These are phyloP conservation scores for Azolla pinnata DNA, from an alignment of 75 land plant genomes.

Conservation along the genomic window DNA sequence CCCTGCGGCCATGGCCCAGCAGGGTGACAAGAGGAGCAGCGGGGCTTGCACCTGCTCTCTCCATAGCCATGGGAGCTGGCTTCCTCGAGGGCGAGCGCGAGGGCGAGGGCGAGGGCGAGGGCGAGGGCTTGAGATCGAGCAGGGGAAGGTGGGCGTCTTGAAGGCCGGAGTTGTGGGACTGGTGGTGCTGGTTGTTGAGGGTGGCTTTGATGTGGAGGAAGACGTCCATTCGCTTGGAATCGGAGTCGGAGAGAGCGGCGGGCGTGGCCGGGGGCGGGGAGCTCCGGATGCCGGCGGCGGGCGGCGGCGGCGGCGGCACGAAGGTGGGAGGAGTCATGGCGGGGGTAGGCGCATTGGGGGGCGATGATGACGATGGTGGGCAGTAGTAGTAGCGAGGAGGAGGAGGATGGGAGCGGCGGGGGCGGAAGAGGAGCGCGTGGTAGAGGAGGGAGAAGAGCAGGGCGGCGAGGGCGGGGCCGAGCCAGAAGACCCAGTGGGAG, in stretches of 20 bases:
- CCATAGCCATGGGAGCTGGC: background rate
- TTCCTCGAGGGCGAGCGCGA: too few relatives aligned
- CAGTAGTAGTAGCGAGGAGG: too few relatives aligned
- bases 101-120: too few relatives aligned
- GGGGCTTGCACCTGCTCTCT: too few relatives aligned
- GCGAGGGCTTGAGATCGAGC: background rate
- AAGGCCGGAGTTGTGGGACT: background rate
- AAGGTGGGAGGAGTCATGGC: background rate
- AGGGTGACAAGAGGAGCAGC: too few relatives aligned
- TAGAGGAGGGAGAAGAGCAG: slow-evolving; percentile 21
- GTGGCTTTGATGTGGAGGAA: slow-evolving; percentile 6
- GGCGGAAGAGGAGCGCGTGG: slow-evolving; percentile 12
- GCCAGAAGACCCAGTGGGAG: slow-evolving; percentile 38
- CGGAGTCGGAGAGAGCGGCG: background rate
- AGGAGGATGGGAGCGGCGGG: background rate
- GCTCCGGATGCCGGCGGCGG: too few relatives aligned
- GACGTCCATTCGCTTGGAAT: slow-evolving; percentile 1
- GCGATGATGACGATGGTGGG: too few relatives aligned
- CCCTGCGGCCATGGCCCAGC: too few relatives aligned
- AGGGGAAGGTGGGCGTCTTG: background rate
- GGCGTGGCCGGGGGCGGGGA: background rate
- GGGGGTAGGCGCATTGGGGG: background rate
- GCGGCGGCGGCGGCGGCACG: too few relatives aligned
- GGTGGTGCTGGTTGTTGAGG: background rate
- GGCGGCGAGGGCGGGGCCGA: slow-evolving; percentile 36